Evolutionary conservation across 2,329 filamentous ascomycete species (phyloP).

Genomic region (Ceratocystis alfenasii): DNA sequence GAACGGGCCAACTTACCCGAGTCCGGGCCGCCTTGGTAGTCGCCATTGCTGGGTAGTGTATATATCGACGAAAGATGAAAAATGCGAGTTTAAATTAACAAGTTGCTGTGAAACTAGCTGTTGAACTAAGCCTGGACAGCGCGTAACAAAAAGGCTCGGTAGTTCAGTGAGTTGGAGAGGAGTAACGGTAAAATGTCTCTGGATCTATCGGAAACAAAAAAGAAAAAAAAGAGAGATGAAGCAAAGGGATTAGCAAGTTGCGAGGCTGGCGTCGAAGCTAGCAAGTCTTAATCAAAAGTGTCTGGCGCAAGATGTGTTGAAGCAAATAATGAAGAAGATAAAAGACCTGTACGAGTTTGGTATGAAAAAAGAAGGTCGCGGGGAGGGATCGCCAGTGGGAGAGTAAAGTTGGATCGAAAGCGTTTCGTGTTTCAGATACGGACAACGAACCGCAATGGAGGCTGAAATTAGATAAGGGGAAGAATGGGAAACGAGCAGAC

Average conservation of each 20-base stretch:
- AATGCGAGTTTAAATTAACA: slow-evolving; percentile 9
- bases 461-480: slow-evolving; percentile 13
- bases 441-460: background rate
- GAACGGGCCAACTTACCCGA: slow-evolving; percentile 39
- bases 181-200: background rate
- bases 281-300: background rate
- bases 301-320: background rate
- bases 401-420: background rate
- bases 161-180: background rate
- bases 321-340: background rate
- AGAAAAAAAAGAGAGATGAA: background rate
- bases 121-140: background rate
- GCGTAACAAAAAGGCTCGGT: background rate
- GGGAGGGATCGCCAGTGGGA: background rate
- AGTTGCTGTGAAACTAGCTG: slow-evolving; percentile 20
- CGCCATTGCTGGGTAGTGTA: slow-evolving; percentile 36
- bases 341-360: background rate
- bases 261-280: background rate
- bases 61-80: background rate
- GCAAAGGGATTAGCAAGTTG: background rate
- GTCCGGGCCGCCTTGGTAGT: slow-evolving; percentile 62
- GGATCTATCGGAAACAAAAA: slow-evolving; percentile 3
- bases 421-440: slow-evolving; percentile 7
- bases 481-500: slow-evolving; percentile 8
- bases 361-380: background rate